These are phyloP conservation scores for Fraxinus ornus DNA, from an alignment of 305 asterid genomes.

Conservation along the genomic window DNA sequence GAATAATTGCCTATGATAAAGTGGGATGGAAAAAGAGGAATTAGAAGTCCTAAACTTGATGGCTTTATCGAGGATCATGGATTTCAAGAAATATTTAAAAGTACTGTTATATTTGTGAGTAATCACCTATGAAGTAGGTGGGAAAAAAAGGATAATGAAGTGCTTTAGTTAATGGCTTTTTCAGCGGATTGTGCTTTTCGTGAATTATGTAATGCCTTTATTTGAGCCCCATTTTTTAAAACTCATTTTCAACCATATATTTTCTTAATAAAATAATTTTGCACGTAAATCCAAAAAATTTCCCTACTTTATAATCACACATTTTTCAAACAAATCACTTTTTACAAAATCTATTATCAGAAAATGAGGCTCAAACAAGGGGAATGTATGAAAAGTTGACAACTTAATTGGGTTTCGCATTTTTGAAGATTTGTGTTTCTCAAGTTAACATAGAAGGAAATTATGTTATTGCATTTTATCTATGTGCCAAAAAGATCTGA, in stretches of 20 bases:
- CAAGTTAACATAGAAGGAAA: background rate
- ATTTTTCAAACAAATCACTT: background rate
- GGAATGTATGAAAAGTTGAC: background rate
- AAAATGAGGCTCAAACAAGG: background rate
- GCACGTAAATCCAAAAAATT: no score
- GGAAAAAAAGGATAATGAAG: background rate
- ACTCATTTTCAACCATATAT: background rate
- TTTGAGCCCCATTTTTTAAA: background rate
- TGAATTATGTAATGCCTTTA: background rate
- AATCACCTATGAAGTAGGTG: background rate
- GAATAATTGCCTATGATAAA: background rate
- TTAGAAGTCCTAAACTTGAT: background rate
- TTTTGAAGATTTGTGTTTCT: background rate
- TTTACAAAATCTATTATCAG: background rate
- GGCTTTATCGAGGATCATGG: background rate
- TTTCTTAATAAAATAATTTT: background rate
- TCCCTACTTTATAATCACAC: background rate
- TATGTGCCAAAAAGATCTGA: background rate
- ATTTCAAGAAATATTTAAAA: background rate
- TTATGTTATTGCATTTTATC: background rate
- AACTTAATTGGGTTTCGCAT: background rate
- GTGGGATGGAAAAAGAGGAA: background rate
- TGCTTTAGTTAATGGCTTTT: background rate
- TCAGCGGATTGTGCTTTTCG: background rate
- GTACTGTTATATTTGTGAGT: background rate